Conservation (phyloP, 768 basidiomycete genomes). For the Serendipita vermifera region DNA sequence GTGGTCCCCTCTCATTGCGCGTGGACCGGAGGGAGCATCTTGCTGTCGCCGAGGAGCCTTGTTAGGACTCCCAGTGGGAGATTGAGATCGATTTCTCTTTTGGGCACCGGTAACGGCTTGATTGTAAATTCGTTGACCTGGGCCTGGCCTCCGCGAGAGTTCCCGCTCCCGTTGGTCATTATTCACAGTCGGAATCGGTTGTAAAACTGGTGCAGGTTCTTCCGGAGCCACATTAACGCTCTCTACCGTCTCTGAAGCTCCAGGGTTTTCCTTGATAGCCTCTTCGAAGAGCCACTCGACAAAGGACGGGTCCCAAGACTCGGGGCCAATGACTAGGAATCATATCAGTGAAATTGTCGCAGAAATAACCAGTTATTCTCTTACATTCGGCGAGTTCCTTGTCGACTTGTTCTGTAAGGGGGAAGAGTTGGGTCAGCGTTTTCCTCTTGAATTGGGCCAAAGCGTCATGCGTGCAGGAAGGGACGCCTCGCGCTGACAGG, state of each 20-base stretch:
- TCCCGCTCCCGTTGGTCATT: conserved; percentile 8
- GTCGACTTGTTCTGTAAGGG: conserved; percentile 62
- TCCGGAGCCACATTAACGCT: neutral
- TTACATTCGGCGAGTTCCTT: conserved; percentile 71
- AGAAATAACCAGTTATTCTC: conserved; percentile 10
- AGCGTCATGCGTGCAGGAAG: conserved; percentile 45
- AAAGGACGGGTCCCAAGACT: conserved; percentile 77
- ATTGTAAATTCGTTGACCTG: neutral
- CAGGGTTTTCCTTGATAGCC: conserved; percentile 37
- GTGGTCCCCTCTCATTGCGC: conserved; percentile 51
- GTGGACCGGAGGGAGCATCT: conserved; percentile 72
- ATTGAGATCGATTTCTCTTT: conserved; percentile 4
- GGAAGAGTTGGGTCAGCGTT: neutral
- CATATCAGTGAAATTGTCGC: neutral
- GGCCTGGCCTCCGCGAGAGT: neutral
- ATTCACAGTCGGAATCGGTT: neutral
- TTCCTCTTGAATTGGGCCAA: neutral
- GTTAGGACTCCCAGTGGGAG: conserved; percentile 26
- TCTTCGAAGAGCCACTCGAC: conserved; percentile 81
- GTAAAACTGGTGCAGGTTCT: neutral
- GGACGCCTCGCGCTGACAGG: no score
- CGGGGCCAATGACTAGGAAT: conserved; percentile 54
- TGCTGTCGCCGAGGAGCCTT: conserved; percentile 48
- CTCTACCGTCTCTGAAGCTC: conserved; percentile 29
- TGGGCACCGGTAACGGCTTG: neutral